Evolutionary conservation across 495 filamentous ascomycete species (phyloP), one percentile per base, ranked within the genome.

Genomic region (Saxophila tyrrhenica): DNA sequence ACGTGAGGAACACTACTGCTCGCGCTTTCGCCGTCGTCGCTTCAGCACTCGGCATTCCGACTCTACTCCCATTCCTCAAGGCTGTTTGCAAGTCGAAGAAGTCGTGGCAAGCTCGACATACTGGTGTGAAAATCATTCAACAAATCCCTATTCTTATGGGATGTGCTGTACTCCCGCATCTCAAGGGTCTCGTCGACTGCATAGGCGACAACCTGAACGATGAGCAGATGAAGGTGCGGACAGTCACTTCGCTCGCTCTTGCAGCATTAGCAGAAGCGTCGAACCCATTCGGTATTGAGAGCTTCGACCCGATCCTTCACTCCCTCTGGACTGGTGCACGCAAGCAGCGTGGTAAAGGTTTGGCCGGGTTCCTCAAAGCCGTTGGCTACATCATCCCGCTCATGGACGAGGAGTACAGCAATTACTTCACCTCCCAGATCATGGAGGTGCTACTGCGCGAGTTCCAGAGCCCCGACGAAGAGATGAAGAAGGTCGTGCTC

Each of bases 101-200:
- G 67, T 97, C 92, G 39, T 99, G 94, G 94, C 89, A 97, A 66
- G 94, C 94, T 51, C 76, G 94, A 56, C 94, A 99, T 67, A 99
- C 94, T n/a, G 94, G 94, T 69, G 94, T 97, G 47, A 97, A 97
- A 74, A 96, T 99, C 60, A 84, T 97, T 23, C 94, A 99, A 64
- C 94, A 99, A 69, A 96, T 99, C 61, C 90, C 94, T n/a, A 99
- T 99, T 63, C 71, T 97, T 15, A 96, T 99, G 90, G 94, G 94
- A 29, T 97, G 92, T 65, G 94, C 94, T 25, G 89, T 97, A 57
- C 75, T 99, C 24, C 94, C 92, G 32, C 91, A 99, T 66, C 78
- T 99, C 46, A 96, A 95, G 66, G 91, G 88, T 7, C 75, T 99
- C 23, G 94, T 99, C 17, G 94, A 97, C 57, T 96, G 90, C 69